Evolutionary conservation across 2,329 filamentous ascomycete species (phyloP).

Genomic region (Periconia sp.): DNA sequence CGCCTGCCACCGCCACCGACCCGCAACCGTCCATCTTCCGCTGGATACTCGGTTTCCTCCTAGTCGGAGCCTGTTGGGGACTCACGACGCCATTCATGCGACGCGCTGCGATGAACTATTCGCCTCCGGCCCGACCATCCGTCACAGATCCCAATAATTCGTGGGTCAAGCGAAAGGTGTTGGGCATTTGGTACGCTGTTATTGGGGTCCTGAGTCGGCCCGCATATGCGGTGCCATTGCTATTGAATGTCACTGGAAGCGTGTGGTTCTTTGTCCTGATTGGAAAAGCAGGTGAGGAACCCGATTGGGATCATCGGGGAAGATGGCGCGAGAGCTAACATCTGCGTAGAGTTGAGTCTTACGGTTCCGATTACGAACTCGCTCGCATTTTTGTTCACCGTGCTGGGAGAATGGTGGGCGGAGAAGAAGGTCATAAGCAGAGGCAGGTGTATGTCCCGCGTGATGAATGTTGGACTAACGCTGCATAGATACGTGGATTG

Average conservation of each 20-base stretch:
- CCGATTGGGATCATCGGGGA: no score
- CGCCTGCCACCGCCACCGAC: conserved; percentile 28
- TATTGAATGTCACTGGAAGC: conserved; percentile 89
- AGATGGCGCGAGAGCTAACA: conserved; percentile 11
- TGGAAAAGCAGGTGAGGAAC: conserved; percentile 83
- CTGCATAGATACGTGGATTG: conserved; percentile 75
- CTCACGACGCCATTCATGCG: conserved; percentile 91
- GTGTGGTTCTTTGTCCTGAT: conserved; percentile 97
- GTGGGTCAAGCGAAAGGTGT: conserved; percentile 67
- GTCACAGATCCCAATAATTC: conserved; percentile 53
- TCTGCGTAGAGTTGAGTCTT: conserved; percentile 75
- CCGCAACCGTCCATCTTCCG: conserved; percentile 65
- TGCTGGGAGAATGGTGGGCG: conserved; percentile 92
- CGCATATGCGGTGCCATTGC: conserved; percentile 80
- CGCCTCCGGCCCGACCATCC: conserved; percentile 52
- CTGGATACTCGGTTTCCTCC: conserved; percentile 86
- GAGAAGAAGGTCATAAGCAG: conserved; percentile 88
- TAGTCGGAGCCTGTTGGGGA: conserved; percentile 92
- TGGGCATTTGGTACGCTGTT: conserved; percentile 74
- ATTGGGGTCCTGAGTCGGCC: conserved; percentile 80
- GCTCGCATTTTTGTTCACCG: conserved; percentile 93
- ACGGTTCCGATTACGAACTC: conserved; percentile 96
- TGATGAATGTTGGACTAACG: conserved; percentile 11
- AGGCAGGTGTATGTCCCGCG: conserved; percentile 59
- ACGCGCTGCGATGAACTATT: conserved; percentile 78